Conservation (phyloP, 2,329 filamentous ascomycete genomes). For the Colletotrichum sp. region DNA sequence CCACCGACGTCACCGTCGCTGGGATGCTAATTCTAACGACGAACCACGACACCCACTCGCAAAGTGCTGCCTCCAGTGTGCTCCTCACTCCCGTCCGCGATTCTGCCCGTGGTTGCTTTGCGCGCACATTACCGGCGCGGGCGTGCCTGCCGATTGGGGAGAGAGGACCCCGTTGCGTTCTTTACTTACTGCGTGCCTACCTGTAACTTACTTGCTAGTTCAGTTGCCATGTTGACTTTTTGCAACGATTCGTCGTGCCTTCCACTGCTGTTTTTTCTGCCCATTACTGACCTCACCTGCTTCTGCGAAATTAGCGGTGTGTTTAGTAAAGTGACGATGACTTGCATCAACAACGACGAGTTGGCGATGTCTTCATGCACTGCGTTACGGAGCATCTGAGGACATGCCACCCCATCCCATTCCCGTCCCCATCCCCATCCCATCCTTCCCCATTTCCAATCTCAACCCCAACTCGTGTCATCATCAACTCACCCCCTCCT, state of each 20-base stretch:
- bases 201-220: background rate
- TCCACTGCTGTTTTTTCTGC: background rate
- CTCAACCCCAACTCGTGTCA: background rate
- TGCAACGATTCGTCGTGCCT: background rate
- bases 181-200: background rate
- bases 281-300: background rate
- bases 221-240: background rate
- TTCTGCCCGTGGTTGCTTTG: background rate
- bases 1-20: conserved; percentile 11
- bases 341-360: conserved; percentile 5
- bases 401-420: background rate
- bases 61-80: background rate
- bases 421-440: background rate
- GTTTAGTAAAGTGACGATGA: conserved; percentile 11
- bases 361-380: conserved; percentile 4
- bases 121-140: background rate
- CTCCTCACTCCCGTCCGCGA: background rate
- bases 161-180: background rate
- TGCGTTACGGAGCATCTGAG: background rate
- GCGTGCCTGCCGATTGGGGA: conserved; percentile 2
- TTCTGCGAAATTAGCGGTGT: background rate
- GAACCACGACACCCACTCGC: conserved; percentile 4
- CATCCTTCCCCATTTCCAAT: background rate
- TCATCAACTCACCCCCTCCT: background rate
- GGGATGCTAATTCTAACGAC: conserved; percentile 19